Evolutionary conservation across 495 filamentous ascomycete species (phyloP).

Genomic region (Lentithecium fluviatile): DNA sequence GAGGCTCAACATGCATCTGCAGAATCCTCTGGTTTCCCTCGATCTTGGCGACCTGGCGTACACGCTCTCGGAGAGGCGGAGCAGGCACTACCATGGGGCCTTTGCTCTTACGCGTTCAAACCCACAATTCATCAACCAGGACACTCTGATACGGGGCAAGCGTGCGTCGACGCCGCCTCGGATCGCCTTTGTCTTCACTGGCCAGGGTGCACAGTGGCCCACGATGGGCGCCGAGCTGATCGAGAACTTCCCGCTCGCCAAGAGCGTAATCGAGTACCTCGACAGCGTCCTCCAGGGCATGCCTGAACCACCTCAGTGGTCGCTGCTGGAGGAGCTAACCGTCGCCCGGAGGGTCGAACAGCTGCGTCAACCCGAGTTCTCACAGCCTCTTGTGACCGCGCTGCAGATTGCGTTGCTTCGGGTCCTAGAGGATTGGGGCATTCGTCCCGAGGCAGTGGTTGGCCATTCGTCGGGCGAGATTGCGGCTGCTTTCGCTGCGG

Average conservation of each 20-base stretch:
- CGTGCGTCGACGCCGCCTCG: slow-evolving; percentile 1
- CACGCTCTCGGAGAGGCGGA: slow-evolving; percentile 34
- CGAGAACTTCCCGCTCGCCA: slow-evolving; percentile 2
- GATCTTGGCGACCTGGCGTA: slow-evolving; percentile 31
- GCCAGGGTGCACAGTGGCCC: slow-evolving; percentile 50
- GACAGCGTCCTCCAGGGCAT: neutral
- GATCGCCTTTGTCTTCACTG: slow-evolving; percentile 48
- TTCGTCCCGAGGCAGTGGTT: slow-evolving; percentile 4
- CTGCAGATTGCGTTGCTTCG: slow-evolving; percentile 9
- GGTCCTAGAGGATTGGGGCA: slow-evolving; percentile 4
- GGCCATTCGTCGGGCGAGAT: slow-evolving; percentile 26
- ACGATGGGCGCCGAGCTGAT: slow-evolving; percentile 44
- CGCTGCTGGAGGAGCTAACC: slow-evolving; percentile 2
- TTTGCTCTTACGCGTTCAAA: slow-evolving; percentile 20
- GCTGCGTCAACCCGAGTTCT: slow-evolving; percentile 22
- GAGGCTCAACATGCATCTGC: slow-evolving; percentile 3
- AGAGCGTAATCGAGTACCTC: neutral
- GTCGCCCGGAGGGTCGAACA: neutral
- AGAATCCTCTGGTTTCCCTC: slow-evolving; percentile 10
- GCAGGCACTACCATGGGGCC: slow-evolving; percentile 28
- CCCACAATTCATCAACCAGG: neutral
- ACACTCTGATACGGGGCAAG: slow-evolving; percentile 20
- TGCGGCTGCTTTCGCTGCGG: slow-evolving; percentile 9
- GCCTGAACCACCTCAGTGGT: slow-evolving; percentile 6
- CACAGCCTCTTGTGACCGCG: slow-evolving; percentile 10